Evolutionary conservation across 768 basidiomycete genomes (phyloP).

Genomic region (Daedaleopsis sinensis): DNA sequence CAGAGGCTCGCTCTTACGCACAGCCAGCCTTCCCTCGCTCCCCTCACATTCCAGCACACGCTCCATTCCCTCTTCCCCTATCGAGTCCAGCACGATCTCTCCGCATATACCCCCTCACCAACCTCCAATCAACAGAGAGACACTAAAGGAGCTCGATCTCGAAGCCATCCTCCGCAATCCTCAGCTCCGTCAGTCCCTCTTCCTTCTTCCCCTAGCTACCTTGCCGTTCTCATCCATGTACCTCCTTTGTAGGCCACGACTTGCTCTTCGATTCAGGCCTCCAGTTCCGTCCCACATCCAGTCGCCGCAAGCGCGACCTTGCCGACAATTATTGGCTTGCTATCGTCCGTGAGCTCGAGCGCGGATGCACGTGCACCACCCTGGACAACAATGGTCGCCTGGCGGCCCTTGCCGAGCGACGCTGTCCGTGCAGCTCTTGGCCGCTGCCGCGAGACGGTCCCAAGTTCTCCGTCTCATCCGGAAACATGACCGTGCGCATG

Average conservation of each 20-base stretch:
- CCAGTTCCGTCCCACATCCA: constrained; percentile 79
- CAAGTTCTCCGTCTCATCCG: constrained; percentile 44
- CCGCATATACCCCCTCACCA: constrained; percentile 67
- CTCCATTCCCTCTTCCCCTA: constrained; percentile 36
- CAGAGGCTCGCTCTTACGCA: constrained; percentile 23
- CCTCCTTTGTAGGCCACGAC: constrained; percentile 67
- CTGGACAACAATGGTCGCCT: constrained; percentile 63
- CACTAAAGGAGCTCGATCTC: constrained; percentile 84
- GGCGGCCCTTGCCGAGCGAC: constrained; percentile 29
- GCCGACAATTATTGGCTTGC: constrained; percentile 88
- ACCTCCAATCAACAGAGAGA: constrained; percentile 82
- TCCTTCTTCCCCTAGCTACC: constrained; percentile 40
- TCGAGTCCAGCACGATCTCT: constrained; percentile 40
- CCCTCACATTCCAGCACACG: constrained; percentile 25
- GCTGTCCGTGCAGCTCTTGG: constrained; percentile 46
- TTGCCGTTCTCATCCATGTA: constrained; percentile 13
- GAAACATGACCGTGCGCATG: constrained; percentile 58
- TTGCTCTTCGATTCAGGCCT: constrained; percentile 85
- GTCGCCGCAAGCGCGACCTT: constrained; percentile 69
- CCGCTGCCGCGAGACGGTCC: constrained; percentile 36
- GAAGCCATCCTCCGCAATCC: constrained; percentile 86
- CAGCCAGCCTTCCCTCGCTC: constrained; percentile 16
- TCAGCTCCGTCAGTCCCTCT: constrained; percentile 67
- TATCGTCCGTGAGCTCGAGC: constrained; percentile 73
- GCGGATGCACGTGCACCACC: constrained; percentile 84